phyloP scores from a whole-genome alignment of 2,329 filamentous ascomycete species.

The Aspergillus brunneoviolaceus region DNA sequence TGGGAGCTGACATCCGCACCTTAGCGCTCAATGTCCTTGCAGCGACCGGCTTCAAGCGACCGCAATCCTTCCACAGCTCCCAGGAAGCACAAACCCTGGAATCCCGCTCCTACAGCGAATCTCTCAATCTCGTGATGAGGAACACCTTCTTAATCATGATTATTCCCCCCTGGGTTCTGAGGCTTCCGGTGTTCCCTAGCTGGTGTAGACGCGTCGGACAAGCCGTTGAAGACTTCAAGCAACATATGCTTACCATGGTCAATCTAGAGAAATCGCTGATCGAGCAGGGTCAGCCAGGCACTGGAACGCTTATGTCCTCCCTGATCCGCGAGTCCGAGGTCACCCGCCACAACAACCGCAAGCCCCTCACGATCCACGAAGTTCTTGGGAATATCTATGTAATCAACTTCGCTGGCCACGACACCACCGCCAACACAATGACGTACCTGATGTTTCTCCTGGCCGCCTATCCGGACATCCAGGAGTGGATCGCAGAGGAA shows the following conservation, averaged over 20 bases:
- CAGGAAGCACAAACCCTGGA: too few relatives aligned
- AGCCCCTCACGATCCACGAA: not conserved
- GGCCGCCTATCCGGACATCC: not conserved
- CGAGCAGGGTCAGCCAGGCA: too few relatives aligned
- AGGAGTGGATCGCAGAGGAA: not conserved
- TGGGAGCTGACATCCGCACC: not conserved
- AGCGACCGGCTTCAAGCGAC: not conserved
- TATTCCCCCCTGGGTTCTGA: not conserved
- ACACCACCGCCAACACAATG: not conserved
- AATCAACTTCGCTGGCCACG: not conserved
- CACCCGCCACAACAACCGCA: not conserved
- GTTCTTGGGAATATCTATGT: not conserved
- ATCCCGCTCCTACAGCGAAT: not conserved
- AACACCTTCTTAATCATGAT: not conserved
- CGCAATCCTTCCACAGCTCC: not conserved
- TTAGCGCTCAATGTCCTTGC: not conserved
- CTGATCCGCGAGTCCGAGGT: too few relatives aligned
- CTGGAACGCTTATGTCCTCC: too few relatives aligned
- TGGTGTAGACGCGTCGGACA: not conserved
- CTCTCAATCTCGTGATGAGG: not conserved
- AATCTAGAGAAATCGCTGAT: too few relatives aligned
- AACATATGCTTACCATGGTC: not conserved
- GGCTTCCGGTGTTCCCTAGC: not conserved
- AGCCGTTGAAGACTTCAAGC: not conserved
- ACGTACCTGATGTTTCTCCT: not conserved